Percentiles rank a stretch among this genome's conserved stretches.
These are phyloP conservation scores for Saccharomycopsis vini DNA, from an alignment of 805 yeast genomes.

Conservation along the genomic window DNA sequence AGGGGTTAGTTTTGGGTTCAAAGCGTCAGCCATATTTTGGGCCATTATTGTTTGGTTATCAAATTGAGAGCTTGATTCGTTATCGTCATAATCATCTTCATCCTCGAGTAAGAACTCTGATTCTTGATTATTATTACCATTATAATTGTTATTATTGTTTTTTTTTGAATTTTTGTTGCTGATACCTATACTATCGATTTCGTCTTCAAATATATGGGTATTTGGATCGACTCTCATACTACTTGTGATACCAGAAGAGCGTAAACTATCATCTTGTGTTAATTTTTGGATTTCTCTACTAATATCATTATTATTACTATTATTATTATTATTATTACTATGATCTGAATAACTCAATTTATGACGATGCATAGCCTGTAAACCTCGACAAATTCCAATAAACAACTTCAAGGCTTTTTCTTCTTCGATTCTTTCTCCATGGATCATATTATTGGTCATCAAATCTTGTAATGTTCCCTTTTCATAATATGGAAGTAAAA, in stretches of 20 bases:
- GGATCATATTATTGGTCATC: slow-evolving; percentile 56
- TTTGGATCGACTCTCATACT: no score
- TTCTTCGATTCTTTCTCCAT: slow-evolving; percentile 47
- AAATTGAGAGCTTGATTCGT: slow-evolving; percentile 14
- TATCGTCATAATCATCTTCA: neutral
- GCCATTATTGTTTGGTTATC: slow-evolving; percentile 14
- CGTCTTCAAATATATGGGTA: neutral
- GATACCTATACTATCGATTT: neutral
- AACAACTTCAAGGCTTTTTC: slow-evolving; percentile 52
- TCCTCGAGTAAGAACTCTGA: neutral
- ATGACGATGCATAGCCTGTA: slow-evolving; percentile 66
- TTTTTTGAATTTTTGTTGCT: neutral
- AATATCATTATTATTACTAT: neutral
- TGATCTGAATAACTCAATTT: slow-evolving; percentile 26
- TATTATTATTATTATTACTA: no score
- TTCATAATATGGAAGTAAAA: slow-evolving; percentile 70
- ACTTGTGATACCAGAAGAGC: neutral
- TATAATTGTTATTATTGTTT: no score
- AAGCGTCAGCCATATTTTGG: slow-evolving; percentile 21
- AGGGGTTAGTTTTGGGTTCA: slow-evolving; percentile 20
- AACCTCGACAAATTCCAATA: slow-evolving; percentile 64
- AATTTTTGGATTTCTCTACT: slow-evolving; percentile 8
- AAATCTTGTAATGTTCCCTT: slow-evolving; percentile 72
- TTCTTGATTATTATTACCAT: neutral
- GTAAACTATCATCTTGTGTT: neutral